Evolutionary conservation across 31 red algal species (phyloP), one percentile per base, ranked within the genome.

Genomic region (Asparagopsis taxiformis): DNA sequence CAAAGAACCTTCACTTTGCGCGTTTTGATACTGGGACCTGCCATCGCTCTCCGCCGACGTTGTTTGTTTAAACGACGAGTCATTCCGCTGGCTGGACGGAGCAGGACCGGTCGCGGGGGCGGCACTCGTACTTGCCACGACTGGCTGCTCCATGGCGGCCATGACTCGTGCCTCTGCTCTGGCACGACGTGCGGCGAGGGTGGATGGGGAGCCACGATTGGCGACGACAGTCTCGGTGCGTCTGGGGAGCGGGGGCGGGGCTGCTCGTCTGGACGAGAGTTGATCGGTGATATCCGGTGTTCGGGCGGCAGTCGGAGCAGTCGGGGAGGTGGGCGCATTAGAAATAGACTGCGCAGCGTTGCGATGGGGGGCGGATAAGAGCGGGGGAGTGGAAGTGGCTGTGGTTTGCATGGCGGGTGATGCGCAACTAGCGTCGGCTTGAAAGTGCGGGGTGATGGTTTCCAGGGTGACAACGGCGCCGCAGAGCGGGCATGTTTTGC

Each of bases 401-500:
- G 63, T 29, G 33, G 30, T 53, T 25, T 67, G 62, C 39, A 39
- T 36, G 0, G 41, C 61, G 59, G 44, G 13, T 0, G 44, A 23
- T 5, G 65, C 25, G 0, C 30, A 33, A 34, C 57, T 31, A 22
- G 38, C 62, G 60, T 74, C 46, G 8, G 62, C 29, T 2, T 3
- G 28, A 17, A 41, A 28, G 32, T 72, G 29, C 21, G 90, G 65
- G 58, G 63, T 51, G 25, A 93, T 24, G 24, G 63, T 51, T 31
- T 87, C 65, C 2, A 54, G 29, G 3, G 67, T 74, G 62, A 93
- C 32, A 31, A 65, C 81, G 23, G 66, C 22, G 80, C 59, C 46
- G 73, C 91, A 94, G 41, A 74, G 70, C 51, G 91, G 91, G 43
- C 91, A 94, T 4, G 46, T 64, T 31, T 26, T 62, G 49, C 69